Evolutionary conservation across 331 rosid species (phyloP).

Genomic region (Telfairia occidentalis): DNA sequence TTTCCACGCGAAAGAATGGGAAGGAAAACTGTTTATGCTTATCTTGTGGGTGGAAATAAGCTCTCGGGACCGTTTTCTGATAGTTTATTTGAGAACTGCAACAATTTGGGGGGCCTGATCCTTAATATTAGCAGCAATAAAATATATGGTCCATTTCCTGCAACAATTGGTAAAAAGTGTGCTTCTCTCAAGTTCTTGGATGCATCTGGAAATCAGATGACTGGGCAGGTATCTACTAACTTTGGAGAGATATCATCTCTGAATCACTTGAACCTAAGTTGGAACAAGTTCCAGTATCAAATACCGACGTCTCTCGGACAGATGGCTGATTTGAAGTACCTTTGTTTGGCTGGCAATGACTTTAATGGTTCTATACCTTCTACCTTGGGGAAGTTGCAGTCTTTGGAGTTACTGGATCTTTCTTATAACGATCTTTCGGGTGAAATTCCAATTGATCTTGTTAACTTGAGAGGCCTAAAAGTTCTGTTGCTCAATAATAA

Average conservation of each 20-base stretch:
- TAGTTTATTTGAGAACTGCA: slow-evolving; percentile 48
- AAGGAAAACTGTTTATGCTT: slow-evolving; percentile 31
- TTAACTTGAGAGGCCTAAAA: slow-evolving; percentile 41
- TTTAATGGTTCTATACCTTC: slow-evolving; percentile 55
- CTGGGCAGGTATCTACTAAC: slow-evolving; percentile 40
- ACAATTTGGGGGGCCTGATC: slow-evolving; percentile 37
- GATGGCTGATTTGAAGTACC: slow-evolving; percentile 38
- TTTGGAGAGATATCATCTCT: slow-evolving; percentile 41
- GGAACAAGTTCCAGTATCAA: slow-evolving; percentile 47
- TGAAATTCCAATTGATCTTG: slow-evolving; percentile 58
- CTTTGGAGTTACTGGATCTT: slow-evolving; percentile 61
- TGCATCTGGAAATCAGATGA: slow-evolving; percentile 54
- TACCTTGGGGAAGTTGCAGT: slow-evolving; percentile 47
- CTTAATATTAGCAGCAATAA: slow-evolving; percentile 59
- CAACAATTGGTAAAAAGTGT: slow-evolving; percentile 36
- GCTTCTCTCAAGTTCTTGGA: slow-evolving; percentile 51
- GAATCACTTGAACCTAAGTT: slow-evolving; percentile 52
- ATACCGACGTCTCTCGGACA: slow-evolving; percentile 56
- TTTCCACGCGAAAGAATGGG: slow-evolving; percentile 41
- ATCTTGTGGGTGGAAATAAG: slow-evolving; percentile 58
- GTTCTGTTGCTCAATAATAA: slow-evolving; percentile 62
- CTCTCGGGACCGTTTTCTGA: slow-evolving; percentile 48
- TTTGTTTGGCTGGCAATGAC: slow-evolving; percentile 58
- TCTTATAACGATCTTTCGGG: slow-evolving; percentile 63
- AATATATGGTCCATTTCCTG: slow-evolving; percentile 49